Conservation (phyloP, 2,329 filamentous ascomycete genomes). For the Ascochyta lentis region DNA sequence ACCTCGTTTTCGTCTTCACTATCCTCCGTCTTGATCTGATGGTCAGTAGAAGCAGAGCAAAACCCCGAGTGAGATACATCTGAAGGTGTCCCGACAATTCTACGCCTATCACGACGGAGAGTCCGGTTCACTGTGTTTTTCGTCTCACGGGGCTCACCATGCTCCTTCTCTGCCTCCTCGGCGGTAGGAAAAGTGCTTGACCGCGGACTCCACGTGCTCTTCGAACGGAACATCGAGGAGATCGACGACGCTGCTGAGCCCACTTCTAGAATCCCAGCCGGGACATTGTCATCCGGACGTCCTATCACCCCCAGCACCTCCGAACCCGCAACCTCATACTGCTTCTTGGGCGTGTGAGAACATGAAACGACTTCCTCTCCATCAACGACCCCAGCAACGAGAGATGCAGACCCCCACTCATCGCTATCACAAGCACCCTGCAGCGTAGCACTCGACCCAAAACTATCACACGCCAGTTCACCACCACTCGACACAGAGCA, state of each 20-base stretch:
- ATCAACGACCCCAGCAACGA: neutral
- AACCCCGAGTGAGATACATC: neutral
- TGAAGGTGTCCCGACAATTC: neutral
- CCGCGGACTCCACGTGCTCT: neutral
- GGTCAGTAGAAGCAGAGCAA: neutral
- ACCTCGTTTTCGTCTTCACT: neutral
- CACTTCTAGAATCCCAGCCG: neutral
- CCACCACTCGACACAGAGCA: neutral
- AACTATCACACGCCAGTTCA: neutral
- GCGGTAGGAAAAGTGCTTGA: neutral
- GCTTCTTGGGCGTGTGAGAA: neutral
- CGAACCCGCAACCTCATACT: conserved; percentile 4
- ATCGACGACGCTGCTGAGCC: neutral
- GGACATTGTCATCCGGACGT: neutral
- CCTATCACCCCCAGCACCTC: neutral
- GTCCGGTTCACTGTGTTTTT: neutral
- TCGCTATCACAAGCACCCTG: neutral
- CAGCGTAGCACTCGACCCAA: neutral
- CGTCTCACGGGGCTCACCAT: neutral
- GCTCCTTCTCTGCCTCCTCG: neutral
- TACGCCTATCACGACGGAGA: neutral
- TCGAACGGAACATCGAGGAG: neutral
- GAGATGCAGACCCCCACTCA: neutral
- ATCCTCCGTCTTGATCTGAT: neutral
- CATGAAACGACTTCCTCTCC: neutral